Conservation (phyloP, 2,329 filamentous ascomycete genomes). For the Botrytis galanthina region DNA sequence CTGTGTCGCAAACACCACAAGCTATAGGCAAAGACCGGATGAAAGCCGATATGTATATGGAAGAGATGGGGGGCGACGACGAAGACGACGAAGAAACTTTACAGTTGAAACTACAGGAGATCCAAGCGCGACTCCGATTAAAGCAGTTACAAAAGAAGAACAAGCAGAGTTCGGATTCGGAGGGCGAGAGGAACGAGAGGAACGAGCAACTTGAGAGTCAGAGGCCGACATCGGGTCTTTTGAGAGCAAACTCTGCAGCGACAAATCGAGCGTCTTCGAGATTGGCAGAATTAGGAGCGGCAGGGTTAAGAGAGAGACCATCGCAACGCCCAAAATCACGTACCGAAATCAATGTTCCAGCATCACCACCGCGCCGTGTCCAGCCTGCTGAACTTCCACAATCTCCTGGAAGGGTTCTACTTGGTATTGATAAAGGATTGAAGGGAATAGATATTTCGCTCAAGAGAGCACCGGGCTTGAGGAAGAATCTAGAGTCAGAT, state of each 20-base stretch:
- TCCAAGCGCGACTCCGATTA: conserved; percentile 81
- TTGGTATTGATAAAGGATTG: conserved; percentile 89
- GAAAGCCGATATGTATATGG: conserved; percentile 38
- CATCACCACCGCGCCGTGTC: conserved; percentile 64
- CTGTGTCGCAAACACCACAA: conserved; percentile 25
- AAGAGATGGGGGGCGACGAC: conserved; percentile 52
- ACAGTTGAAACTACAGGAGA: conserved; percentile 80
- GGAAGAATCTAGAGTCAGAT: conserved; percentile 38
- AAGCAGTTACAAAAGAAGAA: conserved; percentile 77
- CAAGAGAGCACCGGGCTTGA: conserved; percentile 63
- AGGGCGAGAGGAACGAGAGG: conserved; percentile 29
- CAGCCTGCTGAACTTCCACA: conserved; percentile 53
- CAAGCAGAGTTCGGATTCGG: conserved; percentile 36
- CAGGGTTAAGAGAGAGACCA: conserved; percentile 24
- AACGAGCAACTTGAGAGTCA: conserved; percentile 16
- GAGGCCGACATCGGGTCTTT: conserved; percentile 22
- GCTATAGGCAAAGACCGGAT: conserved; percentile 26
- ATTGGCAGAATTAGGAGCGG: conserved; percentile 24
- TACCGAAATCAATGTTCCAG: conserved; percentile 67
- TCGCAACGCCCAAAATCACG: conserved; percentile 38
- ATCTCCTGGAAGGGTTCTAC: conserved; percentile 74
- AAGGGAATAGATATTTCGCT: conserved; percentile 80
- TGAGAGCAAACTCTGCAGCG: conserved; percentile 32
- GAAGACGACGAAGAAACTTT: conserved; percentile 83
- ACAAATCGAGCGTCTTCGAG: conserved; percentile 33